Base-by-base conservation (phyloP, 345 rosid genomes). In the Aquilaria yunnanensis region DNA sequence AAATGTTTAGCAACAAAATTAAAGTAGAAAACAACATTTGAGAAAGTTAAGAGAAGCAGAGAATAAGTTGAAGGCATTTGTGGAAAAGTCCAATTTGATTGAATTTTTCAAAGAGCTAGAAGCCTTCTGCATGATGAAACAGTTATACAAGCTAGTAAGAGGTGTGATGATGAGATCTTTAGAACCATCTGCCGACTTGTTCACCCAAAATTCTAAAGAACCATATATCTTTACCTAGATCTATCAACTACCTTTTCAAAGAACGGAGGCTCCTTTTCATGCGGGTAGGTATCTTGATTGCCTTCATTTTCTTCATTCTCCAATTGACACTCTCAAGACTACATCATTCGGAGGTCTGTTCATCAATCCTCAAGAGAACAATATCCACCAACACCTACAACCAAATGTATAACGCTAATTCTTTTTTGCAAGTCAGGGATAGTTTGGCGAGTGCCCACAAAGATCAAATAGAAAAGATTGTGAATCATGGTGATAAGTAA, bases 231-330 rank as follows among this genome's bases (percentile, higher is more conserved):
- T 87, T 86, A n/a, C 92, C 95, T 16, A 76, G 99, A 80, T 90
- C 97, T 71, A 75, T 90, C 74, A 71, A 83, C 64, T 94, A 94
- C 75, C 74, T 94, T 74, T 70, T 94, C 83, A 80, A 74, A 41
- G 99, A 94, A 56, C 99, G 88, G 67, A 82, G 99, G n/a, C 84
- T 94, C 48, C 81, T 94, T 61, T 94, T 90, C 84, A 84, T 94
- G 68, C 87, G 90, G 76, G 89, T 90, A 61, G 97, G 99, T 53
- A 79, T 94, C 75, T 75, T 90, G 43, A 94, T 90, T 68, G 99
- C 91, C 58, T 88, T 97, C 68, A 81, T 93, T 2, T 94, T 90
- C 86, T 94, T 94, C 85, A 77, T 94, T 67, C 80, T 94, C 61
- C 92, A 88, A 68, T 97, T 97, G 34, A 78, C 86, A 29, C 92